These are phyloP conservation scores for Boletellus deceptivus DNA, from an alignment of 1,284 basidiomycete species.

Conservation along the genomic window DNA sequence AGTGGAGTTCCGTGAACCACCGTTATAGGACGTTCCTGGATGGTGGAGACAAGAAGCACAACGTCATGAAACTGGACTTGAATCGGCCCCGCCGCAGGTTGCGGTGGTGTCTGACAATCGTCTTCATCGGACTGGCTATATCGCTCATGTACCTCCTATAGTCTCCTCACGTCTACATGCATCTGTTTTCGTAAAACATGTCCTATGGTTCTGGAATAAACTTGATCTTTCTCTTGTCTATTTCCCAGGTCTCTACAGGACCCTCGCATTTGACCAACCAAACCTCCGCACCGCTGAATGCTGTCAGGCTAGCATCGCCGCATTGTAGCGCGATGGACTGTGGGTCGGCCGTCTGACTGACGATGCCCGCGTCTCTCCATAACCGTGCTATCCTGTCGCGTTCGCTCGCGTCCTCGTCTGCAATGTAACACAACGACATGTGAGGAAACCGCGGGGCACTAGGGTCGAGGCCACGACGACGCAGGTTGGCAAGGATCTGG, in stretches of 20 bases:
- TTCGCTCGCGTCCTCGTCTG: constrained; percentile 50
- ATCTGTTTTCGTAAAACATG: neutral
- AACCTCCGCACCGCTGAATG: constrained; percentile 52
- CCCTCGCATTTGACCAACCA: constrained; percentile 66
- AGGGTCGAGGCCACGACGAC: constrained; percentile 34
- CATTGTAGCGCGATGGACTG: constrained; percentile 34
- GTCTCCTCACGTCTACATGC: neutral
- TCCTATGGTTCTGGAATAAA: constrained; percentile 1
- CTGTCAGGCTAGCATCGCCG: constrained; percentile 37
- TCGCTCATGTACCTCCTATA: constrained; percentile 10
- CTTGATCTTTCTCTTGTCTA: constrained; percentile 43
- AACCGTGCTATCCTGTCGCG: constrained; percentile 34
- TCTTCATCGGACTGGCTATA: constrained; percentile 9
- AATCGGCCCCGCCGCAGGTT: constrained; percentile 1
- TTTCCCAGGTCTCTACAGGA: constrained; percentile 57
- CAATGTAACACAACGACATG: constrained; percentile 68
- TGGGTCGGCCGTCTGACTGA: constrained; percentile 23
- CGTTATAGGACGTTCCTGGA: constrained; percentile 28
- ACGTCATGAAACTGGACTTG: constrained; percentile 21
- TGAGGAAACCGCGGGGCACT: constrained; percentile 61
- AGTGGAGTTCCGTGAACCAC: constrained; percentile 29
- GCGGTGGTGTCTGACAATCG: constrained; percentile 5
- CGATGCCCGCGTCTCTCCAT: constrained; percentile 39
- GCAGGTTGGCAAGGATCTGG: constrained; percentile 43
- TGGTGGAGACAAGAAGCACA: constrained; percentile 22